These are phyloP conservation scores for Phytophthora sp. DNA, from an alignment of 352 stramenopile species.

Conservation along the genomic window DNA sequence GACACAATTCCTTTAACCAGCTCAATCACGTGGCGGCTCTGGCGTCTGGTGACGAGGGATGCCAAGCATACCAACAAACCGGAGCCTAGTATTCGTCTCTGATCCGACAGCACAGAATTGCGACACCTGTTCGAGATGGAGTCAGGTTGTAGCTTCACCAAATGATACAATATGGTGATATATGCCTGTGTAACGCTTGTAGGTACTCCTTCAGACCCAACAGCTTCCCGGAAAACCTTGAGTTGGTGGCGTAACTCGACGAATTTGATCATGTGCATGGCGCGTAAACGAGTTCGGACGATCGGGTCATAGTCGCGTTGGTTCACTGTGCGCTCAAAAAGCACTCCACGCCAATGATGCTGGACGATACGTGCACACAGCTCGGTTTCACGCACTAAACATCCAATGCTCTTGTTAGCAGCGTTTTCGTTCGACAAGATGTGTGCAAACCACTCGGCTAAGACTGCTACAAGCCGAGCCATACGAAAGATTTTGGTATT, in stretches of 20 bases:
- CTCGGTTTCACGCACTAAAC: slow-evolving; percentile 67
- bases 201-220: slow-evolving; percentile 49
- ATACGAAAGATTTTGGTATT: slow-evolving; percentile 64
- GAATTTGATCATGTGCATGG: slow-evolving; percentile 80
- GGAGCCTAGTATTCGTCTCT: slow-evolving; percentile 55
- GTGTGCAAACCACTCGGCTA: slow-evolving; percentile 68
- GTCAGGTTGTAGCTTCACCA: slow-evolving; percentile 44
- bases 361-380: slow-evolving; percentile 76
- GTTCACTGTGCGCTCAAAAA: slow-evolving; percentile 59
- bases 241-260: slow-evolving; percentile 76
- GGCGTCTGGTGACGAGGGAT: slow-evolving; percentile 43
- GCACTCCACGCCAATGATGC: slow-evolving; percentile 72
- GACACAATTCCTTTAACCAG: slow-evolving; percentile 61
- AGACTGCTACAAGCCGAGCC: slow-evolving; percentile 51
- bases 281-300: slow-evolving; percentile 58
- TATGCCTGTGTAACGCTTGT: slow-evolving; percentile 56
- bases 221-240: slow-evolving; percentile 56
- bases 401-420: slow-evolving; percentile 52
- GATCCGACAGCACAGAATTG: slow-evolving; percentile 47
- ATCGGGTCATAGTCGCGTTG: slow-evolving; percentile 55
- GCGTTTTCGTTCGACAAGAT: slow-evolving; percentile 73
- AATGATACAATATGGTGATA: slow-evolving; percentile 63
- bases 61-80: slow-evolving; percentile 61
- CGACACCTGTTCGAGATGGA: slow-evolving; percentile 29
- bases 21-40: slow-evolving; percentile 47